Evolutionary conservation across 1,284 basidiomycete species (phyloP).

Genomic region (Ustilago crameri): DNA sequence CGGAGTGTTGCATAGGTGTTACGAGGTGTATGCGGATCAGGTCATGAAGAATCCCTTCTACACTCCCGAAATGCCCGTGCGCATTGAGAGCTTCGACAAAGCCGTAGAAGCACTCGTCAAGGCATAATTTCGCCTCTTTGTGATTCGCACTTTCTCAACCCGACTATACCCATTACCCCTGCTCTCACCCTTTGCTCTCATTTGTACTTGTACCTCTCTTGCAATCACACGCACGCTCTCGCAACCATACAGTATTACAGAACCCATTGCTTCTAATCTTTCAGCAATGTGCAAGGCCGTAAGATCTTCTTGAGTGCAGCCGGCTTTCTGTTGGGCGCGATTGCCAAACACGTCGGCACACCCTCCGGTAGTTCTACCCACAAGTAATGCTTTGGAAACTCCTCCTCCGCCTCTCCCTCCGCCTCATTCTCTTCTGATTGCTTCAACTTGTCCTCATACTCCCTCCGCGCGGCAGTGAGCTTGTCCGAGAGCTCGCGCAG

Average conservation of each 20-base stretch:
- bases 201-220: conserved; percentile 22
- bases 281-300: conserved; percentile 70
- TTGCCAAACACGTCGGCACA: conserved; percentile 72
- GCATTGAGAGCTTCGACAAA: conserved; percentile 86
- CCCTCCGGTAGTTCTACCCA: conserved; percentile 75
- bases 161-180: conserved; percentile 1
- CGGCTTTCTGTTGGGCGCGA: conserved; percentile 72
- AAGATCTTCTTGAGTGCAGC: conserved; percentile 70
- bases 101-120: conserved; percentile 68
- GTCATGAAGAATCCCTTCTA: conserved; percentile 99
- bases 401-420: conserved; percentile 15
- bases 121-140: conserved; percentile 5
- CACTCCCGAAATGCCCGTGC: conserved; percentile 97
- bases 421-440: background rate
- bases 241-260: background rate
- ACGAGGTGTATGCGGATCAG: conserved; percentile 89
- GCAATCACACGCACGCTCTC: background rate
- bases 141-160: background rate
- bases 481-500: conserved; percentile 62
- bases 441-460: conserved; percentile 16
- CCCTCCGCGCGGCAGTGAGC: conserved; percentile 53
- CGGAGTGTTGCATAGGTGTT: conserved; percentile 76
- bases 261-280: conserved; percentile 25
- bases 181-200: background rate
- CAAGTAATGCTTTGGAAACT: conserved; percentile 69